Evolutionary conservation across 352 stramenopile species (phyloP).

Genomic region (Phytophthora capsici): DNA sequence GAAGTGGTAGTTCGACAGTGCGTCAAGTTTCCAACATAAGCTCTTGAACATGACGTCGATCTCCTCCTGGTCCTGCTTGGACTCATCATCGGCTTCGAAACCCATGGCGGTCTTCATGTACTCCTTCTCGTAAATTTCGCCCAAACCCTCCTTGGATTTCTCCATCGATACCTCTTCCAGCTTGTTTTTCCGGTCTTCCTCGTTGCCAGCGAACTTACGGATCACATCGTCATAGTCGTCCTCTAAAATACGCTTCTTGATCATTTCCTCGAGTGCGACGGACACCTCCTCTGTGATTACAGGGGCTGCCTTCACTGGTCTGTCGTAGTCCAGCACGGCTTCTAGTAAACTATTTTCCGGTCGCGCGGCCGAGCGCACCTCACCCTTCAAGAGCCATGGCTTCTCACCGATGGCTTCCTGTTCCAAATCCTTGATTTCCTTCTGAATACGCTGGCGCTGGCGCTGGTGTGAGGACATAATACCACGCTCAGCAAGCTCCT

Average conservation of each 20-base stretch:
- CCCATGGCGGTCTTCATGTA: constrained; percentile 95
- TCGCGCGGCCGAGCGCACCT: constrained; percentile 86
- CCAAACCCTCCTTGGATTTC: constrained; percentile 91
- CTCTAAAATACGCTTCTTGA: constrained; percentile 95
- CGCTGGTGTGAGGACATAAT: constrained; percentile 85
- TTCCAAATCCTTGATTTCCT: constrained; percentile 90
- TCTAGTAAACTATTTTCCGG: constrained; percentile 95
- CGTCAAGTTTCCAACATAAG: constrained; percentile 95
- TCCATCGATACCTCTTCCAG: constrained; percentile 94
- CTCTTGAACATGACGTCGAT: constrained; percentile 96
- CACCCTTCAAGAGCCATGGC: constrained; percentile 93
- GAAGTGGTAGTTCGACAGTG: constrained; percentile 96
- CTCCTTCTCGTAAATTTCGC: constrained; percentile 96
- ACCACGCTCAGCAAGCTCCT: constrained; percentile 77
- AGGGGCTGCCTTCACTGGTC: constrained; percentile 90
- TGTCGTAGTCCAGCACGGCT: constrained; percentile 93
- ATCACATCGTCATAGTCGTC: constrained; percentile 96
- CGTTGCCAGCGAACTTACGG: constrained; percentile 85
- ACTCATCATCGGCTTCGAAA: constrained; percentile 92
- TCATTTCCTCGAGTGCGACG: constrained; percentile 92
- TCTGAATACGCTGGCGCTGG: constrained; percentile 65
- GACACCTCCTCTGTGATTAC: constrained; percentile 94
- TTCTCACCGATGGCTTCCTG: constrained; percentile 92
- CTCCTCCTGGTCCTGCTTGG: constrained; percentile 93
- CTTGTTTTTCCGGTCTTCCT: constrained; percentile 83